A percentile compares a stretch with the other conserved stretches of the same genome.
These are phyloP conservation scores for grape (Vitis vinifera) DNA, from an alignment of 164 flowering plant species.

Conservation along the genomic window ASM3070453v1 NC_081817.1:22976501-22977000, in stretches of 20 bases:
- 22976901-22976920: too few species aligned
- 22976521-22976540: slow-evolving; percentile 58
- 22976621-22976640: slow-evolving; percentile 46
- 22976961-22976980: too few species aligned
- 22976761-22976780: not conserved
- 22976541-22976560: slow-evolving; percentile 86
- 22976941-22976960: too few species aligned
- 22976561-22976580: slow-evolving; percentile 95
- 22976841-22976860: too few species aligned
- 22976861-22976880: too few species aligned
- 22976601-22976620: slow-evolving; percentile 70
- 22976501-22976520: not conserved
- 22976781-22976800: not conserved
- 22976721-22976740: not conserved
- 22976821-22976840: not conserved
- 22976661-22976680: not conserved
- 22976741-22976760: not conserved
- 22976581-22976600: slow-evolving; percentile 92
- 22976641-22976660: slow-evolving; percentile 41
- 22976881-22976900: too few species aligned
- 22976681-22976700: too few species aligned
- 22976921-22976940: too few species aligned
- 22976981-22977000: too few species aligned
- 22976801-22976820: not conserved
- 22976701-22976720: not conserved